Evolutionary conservation across 2,329 filamentous ascomycete species (phyloP).

Genomic region (Colletotrichum cereale): DNA sequence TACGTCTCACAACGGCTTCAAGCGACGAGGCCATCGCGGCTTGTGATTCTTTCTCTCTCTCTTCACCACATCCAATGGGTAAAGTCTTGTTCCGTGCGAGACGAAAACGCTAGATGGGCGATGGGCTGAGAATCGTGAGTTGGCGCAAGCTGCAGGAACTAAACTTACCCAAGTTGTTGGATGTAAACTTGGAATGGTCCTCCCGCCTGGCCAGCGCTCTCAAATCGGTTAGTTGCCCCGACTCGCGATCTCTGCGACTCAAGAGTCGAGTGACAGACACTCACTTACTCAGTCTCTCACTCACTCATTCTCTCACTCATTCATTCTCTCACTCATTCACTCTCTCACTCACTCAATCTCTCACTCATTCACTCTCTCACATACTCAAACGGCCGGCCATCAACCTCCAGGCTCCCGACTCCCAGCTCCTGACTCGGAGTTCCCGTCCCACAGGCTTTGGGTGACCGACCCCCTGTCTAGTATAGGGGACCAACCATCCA

Average conservation of each 20-base stretch:
- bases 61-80: conserved; percentile 5
- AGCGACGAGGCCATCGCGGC: background rate
- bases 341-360: too few relatives aligned
- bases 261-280: background rate
- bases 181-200: background rate
- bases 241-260: background rate
- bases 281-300: too few relatives aligned
- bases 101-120: conserved; percentile 11
- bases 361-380: too few relatives aligned
- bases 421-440: conserved; percentile 11
- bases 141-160: background rate
- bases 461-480: too few relatives aligned
- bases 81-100: conserved; percentile 28
- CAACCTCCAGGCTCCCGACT: background rate
- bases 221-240: background rate
- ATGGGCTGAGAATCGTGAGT: background rate
- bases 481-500: too few relatives aligned
- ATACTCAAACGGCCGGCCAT: background rate
- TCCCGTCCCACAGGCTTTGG: conserved; percentile 3
- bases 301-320: too few relatives aligned
- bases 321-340: too few relatives aligned
- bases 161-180: background rate
- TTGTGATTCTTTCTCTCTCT: background rate
- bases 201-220: background rate
- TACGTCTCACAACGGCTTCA: conserved; percentile 51